These are phyloP conservation scores for Eutypella sp. DNA, from an alignment of 2,329 filamentous ascomycete genomes.

Conservation along the genomic window DNA sequence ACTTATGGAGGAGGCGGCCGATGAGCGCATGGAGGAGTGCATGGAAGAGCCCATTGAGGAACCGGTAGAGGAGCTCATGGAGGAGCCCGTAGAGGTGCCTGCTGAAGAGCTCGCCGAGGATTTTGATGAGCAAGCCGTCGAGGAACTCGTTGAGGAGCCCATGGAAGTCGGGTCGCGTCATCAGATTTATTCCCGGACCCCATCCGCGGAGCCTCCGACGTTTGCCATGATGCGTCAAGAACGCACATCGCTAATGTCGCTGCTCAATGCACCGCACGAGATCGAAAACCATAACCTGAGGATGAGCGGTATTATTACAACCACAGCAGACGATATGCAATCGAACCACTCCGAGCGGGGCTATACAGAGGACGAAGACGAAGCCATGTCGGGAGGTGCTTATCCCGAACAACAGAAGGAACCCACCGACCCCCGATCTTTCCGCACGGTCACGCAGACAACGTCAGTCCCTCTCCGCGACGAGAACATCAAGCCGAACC, in stretches of 20 bases:
- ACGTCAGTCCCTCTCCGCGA: slow-evolving; percentile 50
- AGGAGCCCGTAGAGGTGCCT: too few species aligned
- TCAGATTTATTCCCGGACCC: slow-evolving; percentile 55
- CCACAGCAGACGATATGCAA: slow-evolving; percentile 28
- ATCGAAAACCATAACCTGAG: slow-evolving; percentile 30
- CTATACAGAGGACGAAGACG: not conserved
- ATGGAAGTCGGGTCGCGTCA: slow-evolving; percentile 29
- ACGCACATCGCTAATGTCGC: slow-evolving; percentile 55
- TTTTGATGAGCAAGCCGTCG: not conserved
- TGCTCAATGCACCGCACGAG: slow-evolving; percentile 52
- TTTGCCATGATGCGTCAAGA: slow-evolving; percentile 49
- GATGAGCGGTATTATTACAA: slow-evolving; percentile 34
- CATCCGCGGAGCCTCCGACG: slow-evolving; percentile 58
- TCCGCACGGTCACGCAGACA: slow-evolving; percentile 45
- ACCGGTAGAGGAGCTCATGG: too few species aligned
- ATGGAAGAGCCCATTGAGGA: too few species aligned
- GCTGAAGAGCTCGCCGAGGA: too few species aligned
- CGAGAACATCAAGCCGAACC: slow-evolving; percentile 31
- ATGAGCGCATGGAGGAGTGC: too few species aligned
- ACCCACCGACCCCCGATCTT: too few species aligned
- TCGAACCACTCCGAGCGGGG: slow-evolving; percentile 5
- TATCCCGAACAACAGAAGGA: slow-evolving; percentile 3
- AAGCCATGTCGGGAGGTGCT: not conserved
- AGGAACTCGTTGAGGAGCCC: slow-evolving; percentile 24
- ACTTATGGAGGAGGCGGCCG: too few species aligned